These are phyloP conservation scores for Apophysomyces variabilis DNA, from an alignment of 371 early-diverging fungal genomes.

Conservation along the genomic window DNA sequence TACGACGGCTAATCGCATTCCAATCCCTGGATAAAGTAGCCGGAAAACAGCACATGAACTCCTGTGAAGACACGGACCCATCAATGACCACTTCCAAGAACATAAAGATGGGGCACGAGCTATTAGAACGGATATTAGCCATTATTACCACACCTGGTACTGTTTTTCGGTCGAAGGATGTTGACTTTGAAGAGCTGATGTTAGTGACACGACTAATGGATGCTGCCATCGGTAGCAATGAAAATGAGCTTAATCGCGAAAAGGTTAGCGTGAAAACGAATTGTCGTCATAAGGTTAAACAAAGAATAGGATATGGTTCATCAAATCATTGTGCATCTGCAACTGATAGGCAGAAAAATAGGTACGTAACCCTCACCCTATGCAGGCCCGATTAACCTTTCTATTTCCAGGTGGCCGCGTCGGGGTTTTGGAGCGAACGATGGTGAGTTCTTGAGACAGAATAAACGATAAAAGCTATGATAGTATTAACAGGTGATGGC, in stretches of 20 bases:
- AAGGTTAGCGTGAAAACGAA: constrained; percentile 17
- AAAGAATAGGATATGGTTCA: constrained; percentile 16
- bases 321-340: constrained; percentile 25
- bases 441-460: constrained; percentile 18
- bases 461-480: neutral
- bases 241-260: constrained; percentile 30
- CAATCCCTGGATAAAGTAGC: constrained; percentile 22
- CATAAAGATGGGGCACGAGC: neutral
- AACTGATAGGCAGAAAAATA: constrained; percentile 32
- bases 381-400: neutral
- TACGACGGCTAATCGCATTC: constrained; percentile 32
- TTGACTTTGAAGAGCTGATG: constrained; percentile 30
- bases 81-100: constrained; percentile 1
- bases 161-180: constrained; percentile 23
- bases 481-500: neutral
- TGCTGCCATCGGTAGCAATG: constrained; percentile 35
- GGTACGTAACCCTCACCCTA: constrained; percentile 21
- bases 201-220: constrained; percentile 28
- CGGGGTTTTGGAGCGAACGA: constrained; percentile 35
- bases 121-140: neutral
- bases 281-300: neutral
- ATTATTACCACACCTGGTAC: constrained; percentile 25
- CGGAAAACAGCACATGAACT: neutral
- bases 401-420: constrained; percentile 26
- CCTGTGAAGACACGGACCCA: neutral